Evolutionary conservation across 331 rosid genomes (phyloP).

Genomic region (Acacia concinna): DNA sequence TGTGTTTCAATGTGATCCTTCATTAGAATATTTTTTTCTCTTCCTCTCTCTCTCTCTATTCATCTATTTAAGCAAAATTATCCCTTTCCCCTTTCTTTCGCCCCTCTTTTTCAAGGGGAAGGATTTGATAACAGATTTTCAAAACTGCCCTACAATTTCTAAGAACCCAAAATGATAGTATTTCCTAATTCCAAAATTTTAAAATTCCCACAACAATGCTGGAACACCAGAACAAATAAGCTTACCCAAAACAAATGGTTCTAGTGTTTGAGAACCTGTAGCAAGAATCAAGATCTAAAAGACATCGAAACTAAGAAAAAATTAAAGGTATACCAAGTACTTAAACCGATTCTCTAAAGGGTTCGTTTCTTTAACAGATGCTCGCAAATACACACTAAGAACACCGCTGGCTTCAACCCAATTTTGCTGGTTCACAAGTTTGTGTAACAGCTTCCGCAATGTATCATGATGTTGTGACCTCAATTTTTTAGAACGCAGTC

Average conservation of each 20-base stretch:
- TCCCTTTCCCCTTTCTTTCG: neutral
- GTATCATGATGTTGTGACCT: slow-evolving; percentile 47
- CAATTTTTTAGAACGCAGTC: slow-evolving; percentile 40
- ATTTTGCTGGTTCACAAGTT: slow-evolving; percentile 45
- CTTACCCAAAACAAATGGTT: neutral
- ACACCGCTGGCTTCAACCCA: slow-evolving; percentile 75
- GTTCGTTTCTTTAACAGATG: slow-evolving; percentile 42
- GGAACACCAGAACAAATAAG: slow-evolving; percentile 1
- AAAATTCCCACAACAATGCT: neutral
- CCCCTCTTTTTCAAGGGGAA: neutral
- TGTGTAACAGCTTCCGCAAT: slow-evolving; percentile 40
- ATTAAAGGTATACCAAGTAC: slow-evolving; percentile 47
- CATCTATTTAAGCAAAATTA: no score
- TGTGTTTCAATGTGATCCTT: no score
- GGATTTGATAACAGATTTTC: neutral
- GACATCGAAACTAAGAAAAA: neutral
- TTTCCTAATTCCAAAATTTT: neutral
- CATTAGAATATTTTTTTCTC: no score
- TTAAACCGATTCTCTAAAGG: slow-evolving; percentile 51
- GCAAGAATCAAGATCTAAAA: neutral
- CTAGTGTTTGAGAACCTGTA: neutral
- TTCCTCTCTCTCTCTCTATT: no score
- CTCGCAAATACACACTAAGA: slow-evolving; percentile 55
- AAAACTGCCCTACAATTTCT: neutral
- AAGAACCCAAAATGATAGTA: neutral